Base-by-base conservation (phyloP, 176 grass and related monocot species). In the Canna indica region DNA sequence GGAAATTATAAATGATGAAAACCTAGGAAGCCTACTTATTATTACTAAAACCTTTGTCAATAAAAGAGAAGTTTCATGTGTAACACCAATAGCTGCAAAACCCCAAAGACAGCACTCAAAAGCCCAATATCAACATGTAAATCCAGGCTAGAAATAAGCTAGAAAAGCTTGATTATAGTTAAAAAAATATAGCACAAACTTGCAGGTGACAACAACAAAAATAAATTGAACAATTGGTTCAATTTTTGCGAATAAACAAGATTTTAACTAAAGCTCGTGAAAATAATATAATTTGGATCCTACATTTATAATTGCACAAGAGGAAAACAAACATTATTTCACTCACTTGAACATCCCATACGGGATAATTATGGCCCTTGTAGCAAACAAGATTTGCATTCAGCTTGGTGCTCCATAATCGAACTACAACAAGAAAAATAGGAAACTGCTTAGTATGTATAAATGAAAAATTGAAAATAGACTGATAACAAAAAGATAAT, bases 281-380 rank as follows among this genome's bases (percentile, higher is more conserved):
- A 54, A 31, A 63, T 63, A 33, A 63, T 6, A 59, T n/a, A 32
- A 63, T 34, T 32, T 32, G 5, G 59, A 9, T n/a, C n/a, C n/a
- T n/a, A n/a, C n/a, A 54, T 63, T 63, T 17, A 17, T 14, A 13
- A 32, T 32, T 9, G 11, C 26, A 25, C 9, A 17, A 63, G 3
- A 34, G 32, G 2, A 32, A 63, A 31, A 29, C 16, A 17, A 54
- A 53, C 18, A 38, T 64, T 27, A 33, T 38, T 30, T 66, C 74
- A 60, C 82, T 70, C 88, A 91, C 91, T 88, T 96, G 88, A 46
- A 80, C 88, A 88, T 96, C 88, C 92, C 88, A 96, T 54, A 96
- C 88, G 5, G 92, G 92, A 47, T 86, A 89, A 75, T 91, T 96
- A 77, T 96, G 88, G 76, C 92, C 85, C 81, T 96, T 96, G 68